phyloP scores from a whole-genome alignment of 2,329 filamentous ascomycete species.

The Septoria linicola region DNA sequence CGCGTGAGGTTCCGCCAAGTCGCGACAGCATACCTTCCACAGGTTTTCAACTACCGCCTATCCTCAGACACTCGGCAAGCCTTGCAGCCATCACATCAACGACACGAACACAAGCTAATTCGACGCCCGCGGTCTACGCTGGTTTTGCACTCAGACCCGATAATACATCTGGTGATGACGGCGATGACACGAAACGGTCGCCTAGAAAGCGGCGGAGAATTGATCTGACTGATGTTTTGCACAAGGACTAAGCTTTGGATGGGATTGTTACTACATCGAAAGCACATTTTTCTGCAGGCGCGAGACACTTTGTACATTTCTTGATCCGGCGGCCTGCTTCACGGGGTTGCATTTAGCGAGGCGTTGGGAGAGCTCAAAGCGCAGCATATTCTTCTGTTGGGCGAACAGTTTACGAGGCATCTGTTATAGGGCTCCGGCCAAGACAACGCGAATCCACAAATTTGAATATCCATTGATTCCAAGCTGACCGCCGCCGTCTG shows the following conservation, averaged over 20 bases:
- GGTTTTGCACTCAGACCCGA: not conserved
- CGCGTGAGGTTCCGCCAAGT: constrained; percentile 15
- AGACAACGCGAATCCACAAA: too few species aligned
- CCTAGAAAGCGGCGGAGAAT: constrained; percentile 34
- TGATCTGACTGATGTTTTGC: constrained; percentile 37
- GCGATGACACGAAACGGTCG: constrained; percentile 16
- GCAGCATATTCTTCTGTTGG: too few species aligned
- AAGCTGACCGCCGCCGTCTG: too few species aligned
- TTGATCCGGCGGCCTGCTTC: too few species aligned
- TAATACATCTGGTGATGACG: constrained; percentile 29
- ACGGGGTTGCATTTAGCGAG: not conserved
- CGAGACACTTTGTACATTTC: not conserved
- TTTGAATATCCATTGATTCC: too few species aligned
- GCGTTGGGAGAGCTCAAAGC: not conserved
- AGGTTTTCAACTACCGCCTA: constrained; percentile 31
- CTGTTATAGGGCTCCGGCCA: too few species aligned
- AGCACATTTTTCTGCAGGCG: too few species aligned
- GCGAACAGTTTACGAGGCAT: too few species aligned
- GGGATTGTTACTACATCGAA: too few species aligned
- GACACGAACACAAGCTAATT: constrained; percentile 3
- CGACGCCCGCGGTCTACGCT: constrained; percentile 2
- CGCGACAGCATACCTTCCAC: constrained; percentile 9
- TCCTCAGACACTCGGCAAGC: constrained; percentile 20
- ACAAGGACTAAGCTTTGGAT: constrained; percentile 11
- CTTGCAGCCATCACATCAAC: not conserved